Base-by-base conservation (phyloP, 805 yeast species). In the Huiozyma naganishii region DNA sequence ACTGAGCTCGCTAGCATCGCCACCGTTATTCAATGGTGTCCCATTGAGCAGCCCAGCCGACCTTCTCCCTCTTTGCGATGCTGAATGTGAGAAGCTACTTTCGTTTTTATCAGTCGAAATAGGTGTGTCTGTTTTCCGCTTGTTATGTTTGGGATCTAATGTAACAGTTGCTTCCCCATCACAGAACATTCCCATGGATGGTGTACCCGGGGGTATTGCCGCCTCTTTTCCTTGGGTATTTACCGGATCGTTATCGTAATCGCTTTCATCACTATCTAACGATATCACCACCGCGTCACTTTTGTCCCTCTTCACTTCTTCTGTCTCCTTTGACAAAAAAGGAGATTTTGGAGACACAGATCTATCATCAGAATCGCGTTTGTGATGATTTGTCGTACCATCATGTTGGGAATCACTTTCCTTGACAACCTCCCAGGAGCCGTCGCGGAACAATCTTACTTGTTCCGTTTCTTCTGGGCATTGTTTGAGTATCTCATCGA, bases 371-470 rank as follows among this genome's bases (percentile, higher is more conserved):
- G 23, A 17, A 17, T 17, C 4, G 23, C 23, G 23, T 17, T 17
- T 17, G 4, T 17, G 4, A 17, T 4, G 23, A 17, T 17, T 17
- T 17, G 23, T 17, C 23, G 23, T 4, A 17, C 4, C 35, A 12
- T 39, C 41, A 6, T 8, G 27, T 10, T 40, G 29, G 13, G 11
- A 7, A 11, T 40, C 30, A 6, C 9, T 13, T n/a, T 40, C 37
- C 28, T 17, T 49, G 11, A 64, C 45, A 1, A 71, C 71, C 4
- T 56, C 63, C 95, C 97, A 90, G 0, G 73, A 51, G 0, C 97
- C 97, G 54, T 85, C 84, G 0, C 73, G 67, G n/a, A 74, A 70
- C 11, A 92, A 67, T 42, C 74, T 78, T 10, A 90, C 82, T 23
- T 72, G 71, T 33, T 83, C 90, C 2, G 73, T 76, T 8, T 75